These are phyloP conservation scores for Posidonia oceanica DNA, from an alignment of 116 monocot genomes.

Conservation along the genomic window DNA sequence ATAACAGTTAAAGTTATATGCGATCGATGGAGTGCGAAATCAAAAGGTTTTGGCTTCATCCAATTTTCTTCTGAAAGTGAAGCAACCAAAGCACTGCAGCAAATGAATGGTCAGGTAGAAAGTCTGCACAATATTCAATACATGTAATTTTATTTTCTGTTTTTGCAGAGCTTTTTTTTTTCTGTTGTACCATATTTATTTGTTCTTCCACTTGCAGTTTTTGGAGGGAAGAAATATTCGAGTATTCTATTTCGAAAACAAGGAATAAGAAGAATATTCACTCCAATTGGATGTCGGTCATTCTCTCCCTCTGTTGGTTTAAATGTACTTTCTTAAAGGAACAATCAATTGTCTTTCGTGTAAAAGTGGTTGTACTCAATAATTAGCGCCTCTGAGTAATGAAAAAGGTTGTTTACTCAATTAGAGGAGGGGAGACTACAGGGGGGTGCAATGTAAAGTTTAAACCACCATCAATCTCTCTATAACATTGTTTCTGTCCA, in stretches of 20 bases:
- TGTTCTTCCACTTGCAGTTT: background rate
- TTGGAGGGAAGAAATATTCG: conserved; percentile 5
- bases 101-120: conserved; percentile 6
- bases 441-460: too few species aligned
- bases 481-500: too few species aligned
- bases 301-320: too few species aligned
- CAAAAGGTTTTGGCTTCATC: conserved; percentile 62
- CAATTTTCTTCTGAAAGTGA: conserved; percentile 21
- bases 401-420: too few species aligned
- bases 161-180: background rate
- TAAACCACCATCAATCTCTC: too few species aligned
- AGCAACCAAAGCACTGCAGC: conserved; percentile 1
- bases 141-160: background rate
- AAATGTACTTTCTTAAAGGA: too few species aligned
- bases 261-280: background rate
- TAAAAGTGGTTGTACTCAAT: too few species aligned
- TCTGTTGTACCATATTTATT: background rate
- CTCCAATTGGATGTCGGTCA: too few species aligned
- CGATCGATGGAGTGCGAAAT: conserved; percentile 44
- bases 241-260: background rate
- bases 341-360: too few species aligned
- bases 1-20: conserved; percentile 54
- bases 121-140: background rate
- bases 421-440: too few species aligned
- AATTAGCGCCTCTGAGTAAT: too few species aligned